phyloP scores from a whole-genome alignment of 805 yeast genomes.

The Starmerella floris region DNA sequence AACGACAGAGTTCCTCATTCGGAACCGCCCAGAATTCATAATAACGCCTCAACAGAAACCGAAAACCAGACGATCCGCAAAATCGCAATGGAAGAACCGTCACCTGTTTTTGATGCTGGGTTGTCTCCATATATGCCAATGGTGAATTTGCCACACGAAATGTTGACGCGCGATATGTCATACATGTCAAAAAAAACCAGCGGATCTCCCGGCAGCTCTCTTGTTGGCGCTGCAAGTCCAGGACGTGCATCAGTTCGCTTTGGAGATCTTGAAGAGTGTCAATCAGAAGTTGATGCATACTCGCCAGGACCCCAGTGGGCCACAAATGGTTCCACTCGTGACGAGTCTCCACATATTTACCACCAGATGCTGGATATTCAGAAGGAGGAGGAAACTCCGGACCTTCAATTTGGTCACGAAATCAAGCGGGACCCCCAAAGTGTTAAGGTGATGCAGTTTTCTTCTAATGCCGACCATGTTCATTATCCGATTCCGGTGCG shows the following conservation, averaged over 20 bases:
- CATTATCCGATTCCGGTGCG: not conserved
- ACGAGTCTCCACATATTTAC: not conserved
- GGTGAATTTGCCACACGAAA: too few relatives aligned
- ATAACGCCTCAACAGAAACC: too few relatives aligned
- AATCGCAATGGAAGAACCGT: too few relatives aligned
- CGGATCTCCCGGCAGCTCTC: too few relatives aligned
- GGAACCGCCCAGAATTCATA: too few relatives aligned
- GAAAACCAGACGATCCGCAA: too few relatives aligned
- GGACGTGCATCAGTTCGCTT: not conserved
- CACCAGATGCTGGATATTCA: not conserved
- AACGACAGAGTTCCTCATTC: too few relatives aligned
- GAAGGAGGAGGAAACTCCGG: not conserved
- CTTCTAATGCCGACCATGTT: not conserved
- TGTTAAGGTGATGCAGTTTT: not conserved
- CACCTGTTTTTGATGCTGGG: too few relatives aligned
- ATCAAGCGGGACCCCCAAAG: conserved; percentile 2
- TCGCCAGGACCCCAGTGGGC: not conserved
- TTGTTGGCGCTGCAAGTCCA: too few relatives aligned
- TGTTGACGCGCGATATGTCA: too few relatives aligned
- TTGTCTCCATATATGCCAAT: too few relatives aligned
- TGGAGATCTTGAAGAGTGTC: not conserved
- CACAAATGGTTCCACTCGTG: not conserved
- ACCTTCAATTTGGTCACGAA: not conserved
- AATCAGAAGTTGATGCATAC: not conserved
- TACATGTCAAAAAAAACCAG: too few relatives aligned